These are phyloP conservation scores for Triticum urartu DNA, from an alignment of 176 grass and related monocot genomes.

Conservation along the genomic window DNA sequence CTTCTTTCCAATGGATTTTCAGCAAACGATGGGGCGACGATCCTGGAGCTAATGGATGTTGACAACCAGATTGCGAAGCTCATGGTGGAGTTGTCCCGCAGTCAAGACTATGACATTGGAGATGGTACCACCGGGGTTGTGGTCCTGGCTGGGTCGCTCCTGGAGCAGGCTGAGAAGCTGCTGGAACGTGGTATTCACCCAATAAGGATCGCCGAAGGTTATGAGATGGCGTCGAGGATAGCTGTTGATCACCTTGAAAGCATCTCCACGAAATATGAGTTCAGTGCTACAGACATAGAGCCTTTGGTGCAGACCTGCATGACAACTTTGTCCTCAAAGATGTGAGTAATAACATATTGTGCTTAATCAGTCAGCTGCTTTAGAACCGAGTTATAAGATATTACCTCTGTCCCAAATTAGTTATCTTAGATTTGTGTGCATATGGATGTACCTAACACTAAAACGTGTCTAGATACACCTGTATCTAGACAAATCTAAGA, in stretches of 20 bases:
- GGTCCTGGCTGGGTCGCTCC: constrained; percentile 66
- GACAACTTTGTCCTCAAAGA: constrained; percentile 95
- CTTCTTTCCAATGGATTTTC: not conserved
- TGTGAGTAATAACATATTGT: constrained; percentile 51
- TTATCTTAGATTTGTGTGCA: too few relatives aligned
- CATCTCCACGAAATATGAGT: constrained; percentile 64
- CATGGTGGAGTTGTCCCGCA: constrained; percentile 79
- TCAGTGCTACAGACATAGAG: constrained; percentile 51
- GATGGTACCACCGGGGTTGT: constrained; percentile 81
- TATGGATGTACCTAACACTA: too few relatives aligned
- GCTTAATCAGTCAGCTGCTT: not conserved
- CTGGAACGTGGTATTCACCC: constrained; percentile 77
- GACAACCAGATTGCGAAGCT: constrained; percentile 84
- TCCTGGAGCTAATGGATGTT: constrained; percentile 86
- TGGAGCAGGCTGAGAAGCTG: constrained; percentile 77
- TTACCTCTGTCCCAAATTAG: not conserved
- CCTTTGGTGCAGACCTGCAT: constrained; percentile 78
- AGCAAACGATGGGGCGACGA: constrained; percentile 86
- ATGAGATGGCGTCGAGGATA: constrained; percentile 73
- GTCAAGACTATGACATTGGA: constrained; percentile 80
- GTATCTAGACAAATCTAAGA: too few relatives aligned
- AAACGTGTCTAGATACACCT: too few relatives aligned
- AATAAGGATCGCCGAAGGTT: constrained; percentile 72
- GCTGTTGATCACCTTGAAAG: constrained; percentile 71
- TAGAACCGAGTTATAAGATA: not conserved